Evolutionary conservation across 495 filamentous ascomycete genomes (phyloP), one percentile per base, ranked within the genome.

Genomic region (Penicillium odoratum): DNA sequence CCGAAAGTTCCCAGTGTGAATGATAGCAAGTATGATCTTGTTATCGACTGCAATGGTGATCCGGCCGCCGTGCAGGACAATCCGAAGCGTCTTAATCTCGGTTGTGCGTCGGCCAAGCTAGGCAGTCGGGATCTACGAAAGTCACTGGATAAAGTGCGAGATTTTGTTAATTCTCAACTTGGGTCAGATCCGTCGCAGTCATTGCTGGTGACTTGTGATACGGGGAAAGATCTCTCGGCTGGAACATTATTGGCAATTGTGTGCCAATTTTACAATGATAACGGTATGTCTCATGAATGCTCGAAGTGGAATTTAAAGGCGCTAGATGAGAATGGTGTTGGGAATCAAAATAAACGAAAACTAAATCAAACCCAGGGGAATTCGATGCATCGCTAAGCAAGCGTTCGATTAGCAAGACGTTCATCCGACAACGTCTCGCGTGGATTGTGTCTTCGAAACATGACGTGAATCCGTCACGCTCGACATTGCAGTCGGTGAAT

Each of bases 401-500:
- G 38, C 56, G 69, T 29, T 53, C 61, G 5, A 81, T 91, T 44
- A 82, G 83, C 69, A 97, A 98, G 70, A 76, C 76, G n/a, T 78
- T 87, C 48, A 90, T 97, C 64, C 83, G 88, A 52, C 83, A 86
- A 51, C 81, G 86, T 52, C 78, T 97, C 15, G 86, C 88, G 7
- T 89, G 87, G 78, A 89, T 97, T 51, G 86, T 90, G 57, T 85
- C 82, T 15, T 84, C 85, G 0, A 80, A 85, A 60, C 86, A 88
- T 21, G 86, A 87, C 58, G 86, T 86, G 15, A 95, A 94, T 66
- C 92, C 92, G 0, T 88, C 85, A 58, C 79, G 93, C 42, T 80
- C 87, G 30, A 96, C 91, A 1, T 72, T 98, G 49, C 90, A 96
- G 68, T 88, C 87, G 53, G 85, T 97, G 40, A 96, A 97, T 73